A percentile compares a stretch with the other conserved stretches of the same genome.
phyloP scores from a whole-genome alignment of 805 yeast species.

The Saccharomyces jurei region DNA sequence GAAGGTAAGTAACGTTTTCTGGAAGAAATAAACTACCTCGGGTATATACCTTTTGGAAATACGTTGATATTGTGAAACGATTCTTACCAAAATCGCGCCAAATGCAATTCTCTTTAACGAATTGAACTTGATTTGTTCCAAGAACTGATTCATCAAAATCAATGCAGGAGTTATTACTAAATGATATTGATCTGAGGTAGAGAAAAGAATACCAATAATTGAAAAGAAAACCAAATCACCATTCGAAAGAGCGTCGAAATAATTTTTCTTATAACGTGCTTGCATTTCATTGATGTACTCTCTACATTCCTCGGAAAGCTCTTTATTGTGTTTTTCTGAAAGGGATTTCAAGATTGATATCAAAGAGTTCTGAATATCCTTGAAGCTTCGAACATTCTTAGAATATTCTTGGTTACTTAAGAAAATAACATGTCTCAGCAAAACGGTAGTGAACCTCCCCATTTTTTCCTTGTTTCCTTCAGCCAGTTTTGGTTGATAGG shows the following conservation, averaged over 20 bases:
- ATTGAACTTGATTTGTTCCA: constrained; percentile 43
- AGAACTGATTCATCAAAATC: constrained; percentile 61
- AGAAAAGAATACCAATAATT: constrained; percentile 68
- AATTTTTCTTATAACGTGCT: constrained; percentile 36
- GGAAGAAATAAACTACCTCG: constrained; percentile 57
- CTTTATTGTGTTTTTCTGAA: constrained; percentile 56
- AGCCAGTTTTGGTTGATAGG: constrained; percentile 69
- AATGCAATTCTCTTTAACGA: constrained; percentile 40
- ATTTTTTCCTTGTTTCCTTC: constrained; percentile 74
- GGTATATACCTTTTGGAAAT: constrained; percentile 76
- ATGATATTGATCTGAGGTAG: constrained; percentile 95
- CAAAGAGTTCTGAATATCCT: constrained; percentile 36
- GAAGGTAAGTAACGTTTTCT: constrained; percentile 40
- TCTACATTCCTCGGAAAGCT: constrained; percentile 57
- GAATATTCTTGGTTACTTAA: constrained; percentile 35
- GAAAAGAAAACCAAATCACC: constrained; percentile 60
- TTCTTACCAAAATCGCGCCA: constrained; percentile 60
- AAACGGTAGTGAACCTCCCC: constrained; percentile 51
- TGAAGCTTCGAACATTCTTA: constrained; percentile 30
- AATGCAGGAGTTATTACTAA: constrained; percentile 78
- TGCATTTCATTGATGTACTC: constrained; percentile 48
- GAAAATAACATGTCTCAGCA: constrained; percentile 54
- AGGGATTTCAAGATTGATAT: constrained; percentile 44
- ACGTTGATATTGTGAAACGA: constrained; percentile 65
- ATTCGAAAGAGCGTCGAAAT: constrained; percentile 34